A percentile compares a stretch with the other conserved stretches of the same genome.
Conservation (phyloP, 2,329 filamentous ascomycete genomes). For the Aureobasidium zeae region DNA sequence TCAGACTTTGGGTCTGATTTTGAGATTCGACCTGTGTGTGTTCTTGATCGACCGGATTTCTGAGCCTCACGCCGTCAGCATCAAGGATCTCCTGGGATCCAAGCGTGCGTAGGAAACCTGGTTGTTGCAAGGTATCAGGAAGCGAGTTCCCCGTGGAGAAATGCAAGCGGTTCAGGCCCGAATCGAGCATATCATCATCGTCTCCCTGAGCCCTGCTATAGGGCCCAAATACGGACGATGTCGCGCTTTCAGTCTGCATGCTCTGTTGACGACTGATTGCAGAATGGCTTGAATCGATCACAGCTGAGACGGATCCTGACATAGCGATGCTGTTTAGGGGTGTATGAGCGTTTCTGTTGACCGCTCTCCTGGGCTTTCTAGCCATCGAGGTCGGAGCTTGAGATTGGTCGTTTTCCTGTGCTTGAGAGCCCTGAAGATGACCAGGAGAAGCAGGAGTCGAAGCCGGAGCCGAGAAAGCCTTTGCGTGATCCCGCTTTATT, state of each 20-base stretch:
- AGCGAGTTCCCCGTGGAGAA: neutral
- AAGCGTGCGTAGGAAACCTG: neutral
- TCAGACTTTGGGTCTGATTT: neutral
- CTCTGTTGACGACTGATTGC: neutral
- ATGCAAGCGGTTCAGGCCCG: neutral
- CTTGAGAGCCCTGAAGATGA: neutral
- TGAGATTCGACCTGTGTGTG: neutral
- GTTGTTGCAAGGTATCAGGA: neutral
- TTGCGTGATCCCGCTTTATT: neutral
- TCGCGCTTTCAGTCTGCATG: neutral
- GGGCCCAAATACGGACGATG: neutral
- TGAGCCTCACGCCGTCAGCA: constrained; percentile 4
- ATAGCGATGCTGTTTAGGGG: neutral
- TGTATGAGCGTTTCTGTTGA: constrained; percentile 3
- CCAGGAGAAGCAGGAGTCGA: neutral
- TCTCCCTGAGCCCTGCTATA: neutral
- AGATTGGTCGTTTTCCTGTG: neutral
- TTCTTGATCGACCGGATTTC: neutral
- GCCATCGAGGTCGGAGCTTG: neutral
- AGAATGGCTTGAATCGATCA: no score
- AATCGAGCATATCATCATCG: constrained; percentile 12
- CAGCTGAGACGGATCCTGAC: neutral
- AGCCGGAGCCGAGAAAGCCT: neutral
- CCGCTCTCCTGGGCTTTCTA: constrained; percentile 2
- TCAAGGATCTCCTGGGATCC: constrained; percentile 5